These are phyloP conservation scores for Phytophthora kernoviae DNA, from an alignment of 352 stramenopile genomes.

Conservation along the genomic window DNA sequence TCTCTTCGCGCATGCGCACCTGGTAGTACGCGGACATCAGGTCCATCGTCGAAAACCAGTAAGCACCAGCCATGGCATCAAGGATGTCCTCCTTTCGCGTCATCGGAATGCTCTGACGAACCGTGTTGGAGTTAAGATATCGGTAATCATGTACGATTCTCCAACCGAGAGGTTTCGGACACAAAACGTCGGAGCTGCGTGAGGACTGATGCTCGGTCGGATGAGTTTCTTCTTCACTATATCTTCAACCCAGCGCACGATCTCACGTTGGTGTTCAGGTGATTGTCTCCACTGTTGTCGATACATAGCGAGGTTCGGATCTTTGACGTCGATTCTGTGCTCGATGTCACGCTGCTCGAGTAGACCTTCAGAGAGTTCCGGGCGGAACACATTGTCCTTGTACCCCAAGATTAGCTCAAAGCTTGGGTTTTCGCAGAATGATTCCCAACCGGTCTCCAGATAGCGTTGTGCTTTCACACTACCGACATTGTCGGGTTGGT, in stretches of 20 bases:
- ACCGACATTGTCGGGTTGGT: background rate
- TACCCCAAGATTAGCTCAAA: background rate
- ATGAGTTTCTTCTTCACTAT: constrained; percentile 3
- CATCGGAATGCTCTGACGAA: constrained; percentile 10
- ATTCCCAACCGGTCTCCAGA: constrained; percentile 9
- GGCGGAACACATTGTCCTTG: constrained; percentile 1
- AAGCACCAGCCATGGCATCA: background rate
- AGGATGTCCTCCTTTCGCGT: background rate
- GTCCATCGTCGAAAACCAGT: constrained; percentile 8
- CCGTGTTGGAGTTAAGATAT: background rate
- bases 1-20: background rate
- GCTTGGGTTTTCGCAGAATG: background rate
- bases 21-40: constrained; percentile 3
- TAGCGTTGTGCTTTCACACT: constrained; percentile 6
- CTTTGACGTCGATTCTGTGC: constrained; percentile 12
- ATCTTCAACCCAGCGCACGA: background rate
- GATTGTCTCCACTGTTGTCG: constrained; percentile 8
- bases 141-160: constrained; percentile 29
- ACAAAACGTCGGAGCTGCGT: constrained; percentile 18
- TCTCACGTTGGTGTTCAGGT: constrained; percentile 13
- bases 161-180: constrained; percentile 24
- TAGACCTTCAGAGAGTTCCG: background rate
- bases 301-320: constrained; percentile 4
- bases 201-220: constrained; percentile 15
- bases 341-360: constrained; percentile 8